Evolutionary conservation across 2,329 filamentous ascomycete species (phyloP), one percentile per base, ranked within the genome.

Genomic region (Pseudogymnoascus sp.): DNA sequence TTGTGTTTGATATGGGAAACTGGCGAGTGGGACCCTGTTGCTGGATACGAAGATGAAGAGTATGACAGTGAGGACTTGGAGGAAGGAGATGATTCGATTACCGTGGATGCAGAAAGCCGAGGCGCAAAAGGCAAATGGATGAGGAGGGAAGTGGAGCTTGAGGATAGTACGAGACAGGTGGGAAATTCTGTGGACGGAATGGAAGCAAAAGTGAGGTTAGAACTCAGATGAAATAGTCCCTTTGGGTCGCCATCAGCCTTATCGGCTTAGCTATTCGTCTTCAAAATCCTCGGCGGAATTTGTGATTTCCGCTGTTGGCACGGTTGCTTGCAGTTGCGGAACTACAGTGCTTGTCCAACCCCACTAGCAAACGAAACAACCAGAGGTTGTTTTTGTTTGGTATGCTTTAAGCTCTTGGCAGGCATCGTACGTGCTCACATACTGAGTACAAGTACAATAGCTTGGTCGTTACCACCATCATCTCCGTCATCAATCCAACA

Each of bases 11-110:
- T 95, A 0, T 96, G 91, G 89, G 91, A 96, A 77, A 96, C 92
- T 7, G 90, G 91, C 19, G 93, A 97, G 74, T 91, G 89, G 85
- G 91, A 96, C 74, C 90, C 90, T 0, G 86, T 91, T 0, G 82
- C 82, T 7, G 81, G 83, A 65, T 83, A 85, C 68, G 81, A 86
- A 66, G 81, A 84, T 4, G 81, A 82, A 31, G 84, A 84, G 46
- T 82, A 77, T 62, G 80, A 79, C 50, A 79, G 79, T 53, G 80
- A 78, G 68, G 82, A 80, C 53, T 82, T 83, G 31, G 81, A 82
- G 6, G 79, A 80, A 5, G 77, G 76, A 1, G 73, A 75, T 44
- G 74, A 69, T 6, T 68, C 68, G 29, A 63, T 64, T 21, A 26
- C 46, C 38, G 59, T 10, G 23, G 19, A 62, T 9, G 67, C 67